These are phyloP conservation scores for Porphyrellus sp. DNA, from an alignment of 1,284 basidiomycete species.

Conservation along the genomic window DNA sequence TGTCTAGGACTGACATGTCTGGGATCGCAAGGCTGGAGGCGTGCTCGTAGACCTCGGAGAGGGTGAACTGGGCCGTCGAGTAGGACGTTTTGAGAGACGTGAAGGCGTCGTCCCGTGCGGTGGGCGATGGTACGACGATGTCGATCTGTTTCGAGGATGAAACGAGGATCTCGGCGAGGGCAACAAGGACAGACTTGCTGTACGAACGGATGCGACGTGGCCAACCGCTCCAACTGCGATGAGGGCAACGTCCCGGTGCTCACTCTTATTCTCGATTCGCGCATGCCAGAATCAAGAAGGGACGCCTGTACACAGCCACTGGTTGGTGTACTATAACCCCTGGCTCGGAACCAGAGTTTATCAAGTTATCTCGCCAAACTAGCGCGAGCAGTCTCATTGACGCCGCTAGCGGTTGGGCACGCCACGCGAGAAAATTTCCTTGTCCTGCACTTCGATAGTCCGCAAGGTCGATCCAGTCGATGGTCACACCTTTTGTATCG, in stretches of 20 bases:
- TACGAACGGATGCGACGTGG: slow-evolving; percentile 48
- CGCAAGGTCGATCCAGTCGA: too few relatives aligned
- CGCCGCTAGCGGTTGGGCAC: too few relatives aligned
- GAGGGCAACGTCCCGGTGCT: slow-evolving; percentile 34
- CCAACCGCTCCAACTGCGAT: slow-evolving; percentile 35
- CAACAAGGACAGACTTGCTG: slow-evolving; percentile 42
- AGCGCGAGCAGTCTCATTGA: too few relatives aligned
- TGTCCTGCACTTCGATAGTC: too few relatives aligned
- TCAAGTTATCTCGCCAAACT: too few relatives aligned
- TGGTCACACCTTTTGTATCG: not conserved
- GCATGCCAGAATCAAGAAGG: slow-evolving; percentile 13
- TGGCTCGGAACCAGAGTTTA: too few relatives aligned
- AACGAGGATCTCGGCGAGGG: not conserved
- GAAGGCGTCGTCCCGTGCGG: slow-evolving; percentile 38
- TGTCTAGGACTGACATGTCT: slow-evolving; percentile 14
- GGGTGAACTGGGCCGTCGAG: slow-evolving; percentile 38
- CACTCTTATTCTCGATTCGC: slow-evolving; percentile 15
- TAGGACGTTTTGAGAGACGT: slow-evolving; percentile 42
- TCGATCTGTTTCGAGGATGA: slow-evolving; percentile 45
- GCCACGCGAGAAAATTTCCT: too few relatives aligned
- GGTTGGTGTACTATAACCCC: too few relatives aligned
- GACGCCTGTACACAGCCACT: slow-evolving; percentile 13
- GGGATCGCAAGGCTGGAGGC: slow-evolving; percentile 17
- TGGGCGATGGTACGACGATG: slow-evolving; percentile 47
- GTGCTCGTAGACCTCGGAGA: slow-evolving; percentile 43